phyloP scores from a whole-genome alignment of 768 basidiomycete species.

The Boletales sp. region DNA sequence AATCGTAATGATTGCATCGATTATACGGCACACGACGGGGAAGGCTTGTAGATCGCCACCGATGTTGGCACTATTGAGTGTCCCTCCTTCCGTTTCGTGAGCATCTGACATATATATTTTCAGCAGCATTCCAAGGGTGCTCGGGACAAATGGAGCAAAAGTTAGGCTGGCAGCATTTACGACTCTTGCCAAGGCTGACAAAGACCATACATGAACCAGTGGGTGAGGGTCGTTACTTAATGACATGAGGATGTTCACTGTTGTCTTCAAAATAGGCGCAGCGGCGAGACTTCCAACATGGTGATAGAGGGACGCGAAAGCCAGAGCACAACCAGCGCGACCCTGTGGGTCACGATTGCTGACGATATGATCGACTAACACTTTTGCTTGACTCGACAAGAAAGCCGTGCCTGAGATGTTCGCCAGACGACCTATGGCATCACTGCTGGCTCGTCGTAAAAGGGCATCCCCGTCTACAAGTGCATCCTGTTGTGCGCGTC shows the following conservation, averaged over 20 bases:
- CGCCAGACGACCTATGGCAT: conserved; percentile 84
- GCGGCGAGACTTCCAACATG: conserved; percentile 94
- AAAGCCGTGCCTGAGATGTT: conserved; percentile 80
- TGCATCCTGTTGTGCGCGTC: conserved; percentile 50
- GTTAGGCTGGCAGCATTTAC: conserved; percentile 89
- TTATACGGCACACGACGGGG: conserved; percentile 85
- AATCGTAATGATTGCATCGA: conserved; percentile 90
- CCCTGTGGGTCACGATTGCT: conserved; percentile 90
- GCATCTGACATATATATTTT: conserved; percentile 87
- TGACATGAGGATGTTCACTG: conserved; percentile 92
- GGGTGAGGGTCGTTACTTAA: conserved; percentile 96
- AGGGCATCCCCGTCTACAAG: conserved; percentile 77
- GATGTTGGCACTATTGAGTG: conserved; percentile 74
- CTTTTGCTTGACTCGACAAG: conserved; percentile 83
- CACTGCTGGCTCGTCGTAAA: conserved; percentile 76
- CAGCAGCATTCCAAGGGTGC: conserved; percentile 85
- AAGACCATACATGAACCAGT: conserved; percentile 90
- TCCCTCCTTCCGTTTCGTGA: conserved; percentile 92
- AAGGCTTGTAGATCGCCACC: conserved; percentile 91
- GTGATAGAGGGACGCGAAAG: conserved; percentile 88
- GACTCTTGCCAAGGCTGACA: conserved; percentile 80
- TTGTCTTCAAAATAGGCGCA: conserved; percentile 90
- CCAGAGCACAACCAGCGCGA: conserved; percentile 89
- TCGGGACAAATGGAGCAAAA: conserved; percentile 84
- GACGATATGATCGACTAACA: conserved; percentile 89